Percentiles rank a stretch among this genome's conserved stretches.
These are phyloP conservation scores for Daldinia decipiens DNA, from an alignment of 495 filamentous ascomycete species.

Conservation along the genomic window DNA sequence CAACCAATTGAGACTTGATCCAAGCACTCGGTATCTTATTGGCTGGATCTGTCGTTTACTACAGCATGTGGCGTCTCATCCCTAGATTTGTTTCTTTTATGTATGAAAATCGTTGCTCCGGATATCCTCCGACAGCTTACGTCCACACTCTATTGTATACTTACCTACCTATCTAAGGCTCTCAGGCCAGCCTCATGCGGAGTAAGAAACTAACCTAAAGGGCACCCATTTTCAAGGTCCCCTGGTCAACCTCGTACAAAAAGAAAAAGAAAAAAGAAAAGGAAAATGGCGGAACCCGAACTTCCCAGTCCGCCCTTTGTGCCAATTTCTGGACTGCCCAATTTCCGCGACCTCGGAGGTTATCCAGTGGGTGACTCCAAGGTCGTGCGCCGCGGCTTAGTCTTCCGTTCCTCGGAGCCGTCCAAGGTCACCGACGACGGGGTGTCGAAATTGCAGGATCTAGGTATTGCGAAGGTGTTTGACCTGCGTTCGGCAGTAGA, in stretches of 20 bases:
- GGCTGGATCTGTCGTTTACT: constrained; percentile 1
- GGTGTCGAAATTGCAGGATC: constrained; percentile 57
- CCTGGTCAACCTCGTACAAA: constrained; percentile 13
- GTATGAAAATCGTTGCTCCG: constrained; percentile 10
- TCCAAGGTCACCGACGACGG: constrained; percentile 62
- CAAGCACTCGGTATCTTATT: background rate
- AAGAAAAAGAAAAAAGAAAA: background rate
- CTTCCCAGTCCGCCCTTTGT: constrained; percentile 64
- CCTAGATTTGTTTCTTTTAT: background rate
- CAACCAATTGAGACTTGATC: constrained; percentile 6
- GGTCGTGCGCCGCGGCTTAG: constrained; percentile 56
- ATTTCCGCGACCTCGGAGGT: constrained; percentile 70
- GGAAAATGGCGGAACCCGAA: constrained; percentile 16
- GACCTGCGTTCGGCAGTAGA: constrained; percentile 71
- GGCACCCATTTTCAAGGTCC: background rate
- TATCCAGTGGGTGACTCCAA: constrained; percentile 53
- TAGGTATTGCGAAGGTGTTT: constrained; percentile 70
- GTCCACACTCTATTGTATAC: constrained; percentile 23
- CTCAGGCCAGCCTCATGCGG: constrained; percentile 1
- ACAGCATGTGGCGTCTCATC: constrained; percentile 2
- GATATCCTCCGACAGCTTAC: constrained; percentile 19
- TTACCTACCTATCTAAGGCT: background rate
- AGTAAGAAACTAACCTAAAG: background rate
- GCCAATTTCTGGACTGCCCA: constrained; percentile 61
- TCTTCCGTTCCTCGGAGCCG: constrained; percentile 70